Base-by-base conservation (phyloP, 495 filamentous ascomycete genomes). In the Neurospora intermedia region DNA sequence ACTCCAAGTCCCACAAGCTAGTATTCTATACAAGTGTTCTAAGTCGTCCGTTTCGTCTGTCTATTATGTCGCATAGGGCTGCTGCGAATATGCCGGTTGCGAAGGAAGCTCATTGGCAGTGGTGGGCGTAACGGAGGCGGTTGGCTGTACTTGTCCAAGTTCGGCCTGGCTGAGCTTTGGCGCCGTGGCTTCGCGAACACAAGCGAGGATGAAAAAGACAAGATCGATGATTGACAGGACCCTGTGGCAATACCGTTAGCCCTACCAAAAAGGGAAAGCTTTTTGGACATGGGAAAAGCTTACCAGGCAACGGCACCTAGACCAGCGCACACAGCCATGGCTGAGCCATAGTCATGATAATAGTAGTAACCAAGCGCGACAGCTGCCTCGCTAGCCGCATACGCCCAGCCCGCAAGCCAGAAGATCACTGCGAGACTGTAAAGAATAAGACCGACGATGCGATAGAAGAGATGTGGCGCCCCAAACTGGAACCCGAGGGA, bases 361-460 rank as follows among this genome's bases (percentile, higher is more conserved):
- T 20, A 27, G 43, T 45, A 69, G 15, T 39, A 42, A 5, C 18
- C 20, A 10, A 82, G 77, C 71, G 70, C 78, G 27, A 76, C 39
- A 18, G 75, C 70, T 5, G 82, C 82, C 27, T 72, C 59, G 69
- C 77, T 80, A 13, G 83, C 82, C 10, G 81, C 76, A 79, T 79
- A 84, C 18, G 79, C 77, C 82, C 82, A 85, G n/a, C 74, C 82
- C 0, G 73, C 69, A 8, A 84, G 77, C 83, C 83, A 85, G 73
- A 83, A 84, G 54, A 85, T 79, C 41, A 78, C 27, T 69, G 72
- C 74, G 71, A 85, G 75, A 54, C 76, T 70, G 74, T 82, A 81
- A 23, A 71, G 73, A 48, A 82, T 54, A 13, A 83, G 43, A 27
- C 76, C 69, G 46, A 40, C 74, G 59, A 83, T 70, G 71, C 83